Conservation (phyloP, 1,284 basidiomycete species). For the Kalmanozyma brasiliensis region DNA sequence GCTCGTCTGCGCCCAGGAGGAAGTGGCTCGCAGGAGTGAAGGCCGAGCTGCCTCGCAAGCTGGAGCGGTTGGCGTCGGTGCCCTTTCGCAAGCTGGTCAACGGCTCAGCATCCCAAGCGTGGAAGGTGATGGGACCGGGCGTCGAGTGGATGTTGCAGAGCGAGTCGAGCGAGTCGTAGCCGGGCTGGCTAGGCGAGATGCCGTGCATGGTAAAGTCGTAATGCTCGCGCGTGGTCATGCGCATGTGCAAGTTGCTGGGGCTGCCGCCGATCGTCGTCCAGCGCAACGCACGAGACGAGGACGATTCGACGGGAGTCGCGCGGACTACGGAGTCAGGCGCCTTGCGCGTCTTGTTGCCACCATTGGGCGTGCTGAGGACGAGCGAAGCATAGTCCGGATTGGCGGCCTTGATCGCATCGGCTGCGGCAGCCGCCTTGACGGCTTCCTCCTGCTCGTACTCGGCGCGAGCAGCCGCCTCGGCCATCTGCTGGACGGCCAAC, state of each 20-base stretch:
- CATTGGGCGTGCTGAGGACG: constrained; percentile 37
- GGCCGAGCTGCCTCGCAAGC: constrained; percentile 16
- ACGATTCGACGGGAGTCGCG: constrained; percentile 30
- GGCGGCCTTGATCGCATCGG: constrained; percentile 38
- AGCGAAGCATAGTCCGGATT: constrained; percentile 41
- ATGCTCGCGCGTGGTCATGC: constrained; percentile 58
- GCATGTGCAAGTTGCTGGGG: constrained; percentile 41
- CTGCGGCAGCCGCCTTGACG: constrained; percentile 35
- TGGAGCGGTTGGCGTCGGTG: constrained; percentile 29
- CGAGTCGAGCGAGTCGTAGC: constrained; percentile 39
- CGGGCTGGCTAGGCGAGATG: constrained; percentile 50
- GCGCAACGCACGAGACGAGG: constrained; percentile 25
- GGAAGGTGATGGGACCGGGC: constrained; percentile 46
- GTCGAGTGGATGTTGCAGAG: constrained; percentile 47
- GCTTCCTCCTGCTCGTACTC: constrained; percentile 36
- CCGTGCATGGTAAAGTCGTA: constrained; percentile 62
- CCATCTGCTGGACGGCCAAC: constrained; percentile 23
- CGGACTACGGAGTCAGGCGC: constrained; percentile 34
- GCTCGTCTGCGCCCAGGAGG: constrained; percentile 30
- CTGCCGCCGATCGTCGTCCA: constrained; percentile 46
- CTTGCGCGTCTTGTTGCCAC: constrained; percentile 22
- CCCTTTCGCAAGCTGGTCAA: constrained; percentile 35
- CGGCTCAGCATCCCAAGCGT: constrained; percentile 45
- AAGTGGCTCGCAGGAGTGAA: constrained; percentile 38
- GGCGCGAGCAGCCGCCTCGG: constrained; percentile 35